Evolutionary conservation across 129 eudicot genomes (phyloP).

Genomic region (sunflower (Helianthus annuus)): HanXRQr2.0-SUNRISE NC_035441.2:139922039-139922538

Average conservation of each 20-base stretch:
- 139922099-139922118: not conserved
- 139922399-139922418: constrained; percentile 39
- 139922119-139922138: not conserved
- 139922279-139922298: constrained; percentile 11
- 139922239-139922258: not conserved
- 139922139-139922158: not conserved
- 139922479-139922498: constrained; percentile 80
- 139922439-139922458: constrained; percentile 46
- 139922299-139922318: constrained; percentile 14
- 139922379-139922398: constrained; percentile 34
- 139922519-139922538: constrained; percentile 62
- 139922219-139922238: constrained; percentile 35
- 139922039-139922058: constrained; percentile 13
- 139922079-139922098: not conserved
- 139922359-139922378: constrained; percentile 6
- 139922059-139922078: constrained; percentile 19
- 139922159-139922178: not conserved
- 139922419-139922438: constrained; percentile 43
- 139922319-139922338: constrained; percentile 23
- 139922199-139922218: constrained; percentile 15
- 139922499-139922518: constrained; percentile 81
- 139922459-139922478: constrained; percentile 46
- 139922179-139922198: constrained; percentile 21
- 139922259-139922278: constrained; percentile 14
- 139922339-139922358: constrained; percentile 19